Base-by-base conservation (phyloP, 1,284 basidiomycete genomes). In the Coniophora puteana region DNA sequence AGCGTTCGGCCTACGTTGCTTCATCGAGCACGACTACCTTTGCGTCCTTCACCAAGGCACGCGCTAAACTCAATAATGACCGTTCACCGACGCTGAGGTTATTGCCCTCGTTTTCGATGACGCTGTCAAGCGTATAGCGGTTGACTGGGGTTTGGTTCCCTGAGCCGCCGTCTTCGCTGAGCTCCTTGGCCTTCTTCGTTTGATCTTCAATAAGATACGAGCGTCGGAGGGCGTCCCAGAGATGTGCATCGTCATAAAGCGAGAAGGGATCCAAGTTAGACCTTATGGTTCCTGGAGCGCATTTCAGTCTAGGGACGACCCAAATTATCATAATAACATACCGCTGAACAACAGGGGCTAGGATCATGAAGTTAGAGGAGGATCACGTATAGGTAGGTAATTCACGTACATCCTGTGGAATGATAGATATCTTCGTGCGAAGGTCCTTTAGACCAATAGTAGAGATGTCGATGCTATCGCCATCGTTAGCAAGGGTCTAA, bases 211-310 rank as follows among this genome's bases (percentile, higher is more conserved):
- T 65, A 1, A 84, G 62, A 53, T 75, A 77, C 1, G 80, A 73
- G 44, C 80, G 70, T 18, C 72, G 68, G 13, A 86, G 63, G 7
- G 80, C 79, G 54, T 78, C 76, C 72, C 79, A 82, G 5, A 85
- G 62, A 38, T 69, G 68, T 17, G 69, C 68, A 51, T 83, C 80
- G 40, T 74, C 72, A 50, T 80, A 76, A 20, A 71, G 57, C 18
- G 64, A 67, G 56, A 86, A 85, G 0, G 85, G 86, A 59, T 89
- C 84, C 20, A 88, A 65, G 48, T 83, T 85, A 13, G 74, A 74
- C 14, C 83, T 69, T 5, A 86, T 65, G 3, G 80, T 82, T 1
- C 79, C 75, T 56, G 54, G 54, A 53, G 63, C 47, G 5, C 48
- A 47, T 3, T 18, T 22, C 41, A 30, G 36, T 23, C 17, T n/a